Evolutionary conservation across 2,329 filamentous ascomycete genomes (phyloP).

Genomic region (Chrysoporthe cubensis): DNA sequence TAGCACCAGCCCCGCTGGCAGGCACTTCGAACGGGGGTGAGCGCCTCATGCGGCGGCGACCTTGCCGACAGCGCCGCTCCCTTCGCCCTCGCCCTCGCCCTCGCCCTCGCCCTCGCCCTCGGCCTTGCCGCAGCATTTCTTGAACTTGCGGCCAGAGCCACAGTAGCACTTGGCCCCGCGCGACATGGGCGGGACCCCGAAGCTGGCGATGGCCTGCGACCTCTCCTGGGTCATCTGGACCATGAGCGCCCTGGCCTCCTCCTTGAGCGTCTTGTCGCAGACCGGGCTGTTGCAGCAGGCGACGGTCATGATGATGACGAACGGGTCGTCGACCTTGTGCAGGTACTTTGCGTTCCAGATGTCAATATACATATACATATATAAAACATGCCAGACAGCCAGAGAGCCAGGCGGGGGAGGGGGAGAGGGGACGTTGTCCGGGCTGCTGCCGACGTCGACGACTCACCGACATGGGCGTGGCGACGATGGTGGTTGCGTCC

Average conservation of each 20-base stretch:
- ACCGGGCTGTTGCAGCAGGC: slow-evolving; percentile 20
- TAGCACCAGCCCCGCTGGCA: too few species aligned
- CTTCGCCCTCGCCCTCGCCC: background rate
- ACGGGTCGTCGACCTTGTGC: slow-evolving; percentile 27
- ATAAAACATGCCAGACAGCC: too few species aligned
- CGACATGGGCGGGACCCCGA: slow-evolving; percentile 25
- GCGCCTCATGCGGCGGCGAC: background rate
- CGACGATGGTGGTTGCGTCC: slow-evolving; percentile 23
- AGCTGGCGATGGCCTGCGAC: slow-evolving; percentile 26
- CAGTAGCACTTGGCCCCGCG: slow-evolving; percentile 29
- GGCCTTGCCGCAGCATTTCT: slow-evolving; percentile 27
- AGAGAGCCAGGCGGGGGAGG: background rate
- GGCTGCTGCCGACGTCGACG: too few species aligned
- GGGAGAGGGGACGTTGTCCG: too few species aligned
- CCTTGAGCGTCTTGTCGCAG: slow-evolving; percentile 25
- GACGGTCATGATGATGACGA: slow-evolving; percentile 30
- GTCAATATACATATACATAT: too few species aligned
- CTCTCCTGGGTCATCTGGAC: slow-evolving; percentile 26
- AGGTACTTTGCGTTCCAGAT: slow-evolving; percentile 18
- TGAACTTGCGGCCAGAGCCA: slow-evolving; percentile 28
- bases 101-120: background rate
- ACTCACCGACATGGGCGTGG: slow-evolving; percentile 30
- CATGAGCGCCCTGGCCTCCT: slow-evolving; percentile 27
- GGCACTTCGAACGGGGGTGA: too few species aligned
- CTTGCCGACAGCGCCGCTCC: background rate